Base-by-base conservation (phyloP, 2,329 filamentous ascomycete genomes). In the Aotearoamyces nothofagi region DNA sequence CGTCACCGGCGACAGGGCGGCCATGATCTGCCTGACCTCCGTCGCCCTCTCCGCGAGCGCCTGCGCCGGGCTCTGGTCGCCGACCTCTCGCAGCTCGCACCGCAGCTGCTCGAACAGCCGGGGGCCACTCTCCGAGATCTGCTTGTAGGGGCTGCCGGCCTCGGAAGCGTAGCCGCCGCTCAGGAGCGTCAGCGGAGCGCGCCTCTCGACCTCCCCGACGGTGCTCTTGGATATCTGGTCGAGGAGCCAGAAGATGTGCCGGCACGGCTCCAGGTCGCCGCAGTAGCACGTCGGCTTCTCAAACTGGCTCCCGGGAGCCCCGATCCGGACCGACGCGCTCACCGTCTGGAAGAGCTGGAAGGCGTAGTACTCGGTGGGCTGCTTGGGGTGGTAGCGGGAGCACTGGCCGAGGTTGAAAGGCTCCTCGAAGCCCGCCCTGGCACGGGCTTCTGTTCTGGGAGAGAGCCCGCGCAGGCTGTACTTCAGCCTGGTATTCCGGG, bases 171-270 rank as follows among this genome's bases (percentile, higher is more conserved):
- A 32, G 15, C 30, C 30, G 17, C 17, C 10, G 8, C 15, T n/a
- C 8, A 15, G 19, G 10, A 32, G 15, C 8, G 24, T 11, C 14
- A 32, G 15, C 13, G 22, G 17, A 3, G 13, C 7, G 13, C 11
- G 16, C 9, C 17, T 32, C 9, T 14, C 15, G n/a, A 13, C 5
- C 8, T 3, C 10, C 10, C 12, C 17, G 9, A 15, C 24, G 17
- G 30, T 28, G 28, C 20, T 12, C 2, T 11, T 5, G 11, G 24
- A 11, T 7, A 32, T 32, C 13, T 32, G 30, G 17, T 32, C 30
- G 9, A 32, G 15, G 24, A 32, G 15, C 30, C 24, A 32, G 24
- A 23, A 32, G 17, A 32, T 13, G 24, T 32, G 30, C 1, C 30
- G 30, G 17, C 30, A 32, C 7, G 24, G 17, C 3, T 15, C 11